Percentiles rank a stretch among this genome's conserved stretches.
Conservation (phyloP, 2,329 filamentous ascomycete species). For the Scedosporium aurantiacum region DNA sequence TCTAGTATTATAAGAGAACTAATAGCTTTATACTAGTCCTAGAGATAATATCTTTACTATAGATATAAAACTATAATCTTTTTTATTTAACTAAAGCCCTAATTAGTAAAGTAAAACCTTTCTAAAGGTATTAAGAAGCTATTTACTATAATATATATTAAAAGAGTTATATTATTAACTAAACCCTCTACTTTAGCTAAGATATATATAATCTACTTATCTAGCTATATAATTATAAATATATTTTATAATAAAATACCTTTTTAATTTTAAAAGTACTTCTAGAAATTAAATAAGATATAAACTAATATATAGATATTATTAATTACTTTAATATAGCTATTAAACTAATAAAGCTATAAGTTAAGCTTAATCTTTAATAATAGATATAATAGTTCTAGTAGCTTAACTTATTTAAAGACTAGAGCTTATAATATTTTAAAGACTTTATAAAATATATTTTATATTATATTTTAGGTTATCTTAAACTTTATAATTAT, state of each 20-base stretch:
- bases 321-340: neutral
- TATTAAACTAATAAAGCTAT: neutral
- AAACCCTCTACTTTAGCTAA: neutral
- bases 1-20: neutral
- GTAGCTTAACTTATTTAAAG: neutral
- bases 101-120: neutral
- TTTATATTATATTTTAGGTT: neutral
- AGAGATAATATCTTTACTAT: neutral
- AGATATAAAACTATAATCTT: neutral
- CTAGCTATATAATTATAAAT: neutral
- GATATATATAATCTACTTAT: neutral
- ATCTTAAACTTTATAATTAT: neutral
- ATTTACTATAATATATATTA: neutral
- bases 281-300: neutral
- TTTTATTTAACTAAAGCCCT: neutral
- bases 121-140: neutral
- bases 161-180: neutral
- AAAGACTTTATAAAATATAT: neutral
- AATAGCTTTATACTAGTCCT: neutral
- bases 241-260: neutral
- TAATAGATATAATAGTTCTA: neutral
- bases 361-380: neutral
- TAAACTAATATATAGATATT: neutral
- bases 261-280: neutral
- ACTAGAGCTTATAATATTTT: neutral